A percentile compares a stretch with the other conserved stretches of the same genome.
Conservation (phyloP, 805 yeast species). For the Candida xyloterini region DNA sequence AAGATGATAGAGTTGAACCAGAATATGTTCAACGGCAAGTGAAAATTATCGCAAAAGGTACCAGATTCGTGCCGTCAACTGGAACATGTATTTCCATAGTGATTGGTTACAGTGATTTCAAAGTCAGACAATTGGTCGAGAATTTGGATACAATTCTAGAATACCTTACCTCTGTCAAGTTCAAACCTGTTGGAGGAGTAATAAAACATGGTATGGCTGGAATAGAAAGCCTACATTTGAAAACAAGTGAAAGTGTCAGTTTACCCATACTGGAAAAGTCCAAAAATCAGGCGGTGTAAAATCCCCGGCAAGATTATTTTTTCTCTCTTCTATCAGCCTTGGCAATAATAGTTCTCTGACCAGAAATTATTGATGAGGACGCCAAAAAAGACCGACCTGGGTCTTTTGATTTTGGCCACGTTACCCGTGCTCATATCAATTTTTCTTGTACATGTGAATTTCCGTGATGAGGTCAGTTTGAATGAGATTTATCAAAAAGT, state of each 20-base stretch:
- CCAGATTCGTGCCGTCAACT: conserved; percentile 56
- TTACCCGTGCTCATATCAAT: not conserved
- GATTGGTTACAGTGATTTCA: conserved; percentile 55
- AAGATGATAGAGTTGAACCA: conserved; percentile 63
- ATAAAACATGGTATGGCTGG: conserved; percentile 41
- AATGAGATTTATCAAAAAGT: conserved; percentile 15
- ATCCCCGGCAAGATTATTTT: not conserved
- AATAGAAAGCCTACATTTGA: conserved; percentile 53
- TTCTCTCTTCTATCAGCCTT: not conserved
- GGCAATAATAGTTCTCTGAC: not conserved
- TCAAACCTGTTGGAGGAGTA: conserved; percentile 59
- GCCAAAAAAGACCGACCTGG: too few relatives aligned
- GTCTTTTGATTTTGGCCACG: not conserved
- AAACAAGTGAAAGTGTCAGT: conserved; percentile 64
- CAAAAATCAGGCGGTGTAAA: conserved; percentile 5
- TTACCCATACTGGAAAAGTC: conserved; percentile 44
- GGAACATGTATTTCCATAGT: conserved; percentile 61
- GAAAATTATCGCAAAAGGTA: conserved; percentile 58
- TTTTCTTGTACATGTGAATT: not conserved
- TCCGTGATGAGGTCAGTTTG: conserved; percentile 7
- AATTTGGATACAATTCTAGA: conserved; percentile 51
- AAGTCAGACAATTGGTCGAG: conserved; percentile 39
- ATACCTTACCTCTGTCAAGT: conserved; percentile 44
- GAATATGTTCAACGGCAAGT: conserved; percentile 62
- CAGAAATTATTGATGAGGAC: not conserved